Base-by-base conservation (phyloP, 768 basidiomycete species). In the Exsudoporus frostii region DNA sequence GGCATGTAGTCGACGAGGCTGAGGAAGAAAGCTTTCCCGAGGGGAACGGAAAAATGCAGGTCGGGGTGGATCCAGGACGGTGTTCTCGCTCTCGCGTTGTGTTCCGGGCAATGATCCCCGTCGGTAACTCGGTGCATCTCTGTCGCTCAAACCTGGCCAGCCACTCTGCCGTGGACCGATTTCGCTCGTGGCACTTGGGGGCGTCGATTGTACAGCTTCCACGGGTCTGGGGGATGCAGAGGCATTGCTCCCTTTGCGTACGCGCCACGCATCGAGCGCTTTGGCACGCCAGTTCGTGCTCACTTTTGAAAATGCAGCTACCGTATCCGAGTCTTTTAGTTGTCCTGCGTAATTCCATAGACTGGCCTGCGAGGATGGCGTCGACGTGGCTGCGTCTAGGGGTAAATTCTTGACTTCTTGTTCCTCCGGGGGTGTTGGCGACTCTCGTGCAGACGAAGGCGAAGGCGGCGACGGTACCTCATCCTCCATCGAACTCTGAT, bases 221-320 rank as follows among this genome's bases (percentile, higher is more conserved):
- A 38, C 38, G 6, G 53, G 52, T 17, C 4, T 17, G 6, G 65
- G 32, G 4, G 53, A 19, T 4, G 32, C 33, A 34, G 61, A 48
- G 7, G 50, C 33, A 27, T 47, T 32, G 45, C 48, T 66, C 30
- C 17, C 62, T 41, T 55, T 57, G 36, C 61, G 66, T 34, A 55
- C 61, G 22, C 60, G 48, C 71, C 69, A 72, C 15, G 65, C 69
- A 39, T 61, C 58, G 43, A 70, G 53, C 60, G 84, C 83, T 58
- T 76, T 84, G 19, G 86, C 87, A 19, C 81, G 79, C 85, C 84
- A 88, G 56, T 90, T 90, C 24, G 79, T 86, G 67, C 88, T 84
- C 49, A 79, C 83, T 70, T 89, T 92, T 2, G 90, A 75, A 15
- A 90, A 69, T 1, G 80, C 76, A 13, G 90, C 89, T 34, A 83